Percentiles rank a stretch among this genome's conserved stretches.
Conservation (phyloP, 495 filamentous ascomycete genomes). For the Podospora sp. region DNA sequence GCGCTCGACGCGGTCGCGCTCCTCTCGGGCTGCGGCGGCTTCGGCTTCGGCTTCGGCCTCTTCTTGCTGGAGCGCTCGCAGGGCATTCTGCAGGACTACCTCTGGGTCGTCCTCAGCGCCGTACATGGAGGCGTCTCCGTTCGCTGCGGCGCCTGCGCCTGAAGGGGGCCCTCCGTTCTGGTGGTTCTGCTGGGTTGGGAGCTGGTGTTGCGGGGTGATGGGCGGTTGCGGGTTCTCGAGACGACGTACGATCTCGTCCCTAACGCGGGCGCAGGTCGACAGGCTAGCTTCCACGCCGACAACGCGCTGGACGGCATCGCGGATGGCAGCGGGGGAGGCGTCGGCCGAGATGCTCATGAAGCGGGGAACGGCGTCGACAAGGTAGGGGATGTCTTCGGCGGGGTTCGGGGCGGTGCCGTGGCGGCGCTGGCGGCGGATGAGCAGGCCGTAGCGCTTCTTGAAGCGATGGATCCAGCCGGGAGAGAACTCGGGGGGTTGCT, state of each 20-base stretch:
- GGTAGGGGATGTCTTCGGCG: constrained; percentile 52
- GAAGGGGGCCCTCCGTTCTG: background rate
- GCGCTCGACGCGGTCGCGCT: constrained; percentile 48
- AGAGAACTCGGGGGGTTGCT: constrained; percentile 52
- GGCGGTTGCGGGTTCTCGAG: constrained; percentile 39
- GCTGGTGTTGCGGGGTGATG: constrained; percentile 29
- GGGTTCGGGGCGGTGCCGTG: constrained; percentile 44
- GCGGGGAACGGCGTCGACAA: constrained; percentile 50
- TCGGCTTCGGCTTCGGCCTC: constrained; percentile 53
- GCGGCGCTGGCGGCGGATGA: constrained; percentile 52
- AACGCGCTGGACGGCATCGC: constrained; percentile 48
- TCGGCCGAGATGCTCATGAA: constrained; percentile 52
- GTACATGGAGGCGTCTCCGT: constrained; percentile 32
- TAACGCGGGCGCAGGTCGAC: constrained; percentile 50
- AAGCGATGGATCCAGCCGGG: constrained; percentile 59
- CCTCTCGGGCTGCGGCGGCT: constrained; percentile 47
- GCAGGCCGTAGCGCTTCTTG: constrained; percentile 56
- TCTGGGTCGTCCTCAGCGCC: constrained; percentile 50
- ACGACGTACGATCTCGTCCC: constrained; percentile 52
- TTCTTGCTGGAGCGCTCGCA: constrained; percentile 51
- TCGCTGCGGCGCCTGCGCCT: constrained; percentile 9
- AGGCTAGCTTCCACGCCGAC: constrained; percentile 52
- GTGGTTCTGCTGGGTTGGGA: constrained; percentile 14
- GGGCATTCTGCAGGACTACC: constrained; percentile 52
- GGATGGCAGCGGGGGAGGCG: constrained; percentile 50